Evolutionary conservation across 768 basidiomycete genomes (phyloP).

Genomic region (Cystofilobasidium ferigula): DNA sequence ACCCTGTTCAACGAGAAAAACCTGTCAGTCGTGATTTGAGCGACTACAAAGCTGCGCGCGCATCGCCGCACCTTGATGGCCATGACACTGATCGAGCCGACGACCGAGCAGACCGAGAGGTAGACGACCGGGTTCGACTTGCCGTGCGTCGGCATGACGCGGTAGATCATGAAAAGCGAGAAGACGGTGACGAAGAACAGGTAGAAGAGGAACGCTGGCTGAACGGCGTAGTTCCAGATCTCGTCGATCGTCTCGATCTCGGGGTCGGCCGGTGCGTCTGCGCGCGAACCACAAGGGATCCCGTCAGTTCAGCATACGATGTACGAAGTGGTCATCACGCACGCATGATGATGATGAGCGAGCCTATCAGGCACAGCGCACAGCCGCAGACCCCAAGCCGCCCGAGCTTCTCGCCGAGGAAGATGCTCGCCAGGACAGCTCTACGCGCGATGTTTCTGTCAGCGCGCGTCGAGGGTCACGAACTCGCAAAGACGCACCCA

Average conservation of each 20-base stretch:
- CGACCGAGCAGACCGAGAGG: slow-evolving; percentile 89
- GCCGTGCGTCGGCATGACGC: slow-evolving; percentile 71
- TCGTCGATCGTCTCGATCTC: slow-evolving; percentile 85
- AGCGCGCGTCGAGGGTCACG: neutral
- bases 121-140: slow-evolving; percentile 81
- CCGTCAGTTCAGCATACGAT: neutral
- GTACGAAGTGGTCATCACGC: slow-evolving; percentile 8
- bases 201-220: slow-evolving; percentile 41
- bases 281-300: neutral
- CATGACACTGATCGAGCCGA: slow-evolving; percentile 96
- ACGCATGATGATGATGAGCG: slow-evolving; percentile 80
- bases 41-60: neutral
- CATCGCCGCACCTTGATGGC: slow-evolving; percentile 56
- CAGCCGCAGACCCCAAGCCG: slow-evolving; percentile 57
- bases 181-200: slow-evolving; percentile 42
- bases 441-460: slow-evolving; percentile 41
- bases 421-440: slow-evolving; percentile 83
- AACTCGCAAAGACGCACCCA: slow-evolving; percentile 51
- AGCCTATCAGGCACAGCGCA: slow-evolving; percentile 48
- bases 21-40: slow-evolving; percentile 11
- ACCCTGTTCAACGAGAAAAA: slow-evolving; percentile 41
- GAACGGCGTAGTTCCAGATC: slow-evolving; percentile 80
- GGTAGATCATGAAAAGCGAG: slow-evolving; percentile 74
- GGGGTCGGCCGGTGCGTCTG: slow-evolving; percentile 85
- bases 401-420: slow-evolving; percentile 86